These are phyloP conservation scores for Talaromyces sp. DNA, from an alignment of 2,329 filamentous ascomycete species.

Conservation along the genomic window DNA sequence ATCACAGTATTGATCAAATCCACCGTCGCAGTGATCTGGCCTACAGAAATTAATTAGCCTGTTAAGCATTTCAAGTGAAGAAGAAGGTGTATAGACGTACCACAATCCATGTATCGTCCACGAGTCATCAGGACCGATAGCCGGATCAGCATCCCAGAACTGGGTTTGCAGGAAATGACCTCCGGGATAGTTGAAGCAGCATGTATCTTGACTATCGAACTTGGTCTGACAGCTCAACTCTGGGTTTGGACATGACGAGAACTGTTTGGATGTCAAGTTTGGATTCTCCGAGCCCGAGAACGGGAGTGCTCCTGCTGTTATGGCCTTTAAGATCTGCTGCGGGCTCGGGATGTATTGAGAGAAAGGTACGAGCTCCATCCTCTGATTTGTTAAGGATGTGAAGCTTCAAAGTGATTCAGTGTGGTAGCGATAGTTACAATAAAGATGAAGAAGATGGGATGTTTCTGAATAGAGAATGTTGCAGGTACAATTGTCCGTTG, in stretches of 20 bases:
- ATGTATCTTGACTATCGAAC: constrained; percentile 57
- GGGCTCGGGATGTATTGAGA: constrained; percentile 27
- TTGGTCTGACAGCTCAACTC: constrained; percentile 61
- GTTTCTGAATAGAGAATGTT: constrained; percentile 20
- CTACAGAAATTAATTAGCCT: constrained; percentile 23
- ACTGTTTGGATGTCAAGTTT: constrained; percentile 4
- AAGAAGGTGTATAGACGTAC: constrained; percentile 27
- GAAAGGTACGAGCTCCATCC: constrained; percentile 8
- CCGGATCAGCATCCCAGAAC: constrained; percentile 68
- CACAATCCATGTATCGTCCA: constrained; percentile 73
- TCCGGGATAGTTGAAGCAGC: constrained; percentile 69
- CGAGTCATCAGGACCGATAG: constrained; percentile 60
- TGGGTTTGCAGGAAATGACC: constrained; percentile 69
- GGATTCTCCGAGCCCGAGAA: constrained; percentile 21
- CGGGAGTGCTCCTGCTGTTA: constrained; percentile 27
- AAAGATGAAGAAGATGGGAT: not conserved
- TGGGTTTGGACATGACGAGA: constrained; percentile 28
- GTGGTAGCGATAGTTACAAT: not conserved
- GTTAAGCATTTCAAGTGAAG: not conserved
- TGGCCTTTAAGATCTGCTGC: constrained; percentile 31
- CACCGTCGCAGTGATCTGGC: constrained; percentile 65
- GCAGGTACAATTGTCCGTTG: not conserved
- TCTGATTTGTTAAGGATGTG: not conserved
- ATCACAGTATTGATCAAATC: constrained; percentile 64
- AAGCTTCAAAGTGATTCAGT: not conserved